Conservation (phyloP, 768 basidiomycete genomes). For the Tricholoma terreum region DNA sequence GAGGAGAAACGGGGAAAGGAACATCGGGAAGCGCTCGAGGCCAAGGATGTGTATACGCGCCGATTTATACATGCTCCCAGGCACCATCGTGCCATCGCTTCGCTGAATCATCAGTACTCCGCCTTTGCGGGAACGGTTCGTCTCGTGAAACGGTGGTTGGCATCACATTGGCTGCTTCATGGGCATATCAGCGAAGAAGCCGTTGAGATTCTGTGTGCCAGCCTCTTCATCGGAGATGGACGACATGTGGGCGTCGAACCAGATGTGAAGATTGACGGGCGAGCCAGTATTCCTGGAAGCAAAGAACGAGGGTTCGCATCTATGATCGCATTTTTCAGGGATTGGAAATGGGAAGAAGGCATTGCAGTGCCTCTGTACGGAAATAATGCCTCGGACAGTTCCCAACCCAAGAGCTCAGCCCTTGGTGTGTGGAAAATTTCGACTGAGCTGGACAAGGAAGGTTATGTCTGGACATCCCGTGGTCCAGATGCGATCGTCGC, state of each 20-base stretch:
- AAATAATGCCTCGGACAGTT: constrained; percentile 25
- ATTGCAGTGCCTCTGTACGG: constrained; percentile 74
- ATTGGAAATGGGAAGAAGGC: constrained; percentile 82
- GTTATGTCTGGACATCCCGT: constrained; percentile 70
- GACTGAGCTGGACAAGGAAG: constrained; percentile 74
- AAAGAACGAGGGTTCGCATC: constrained; percentile 79
- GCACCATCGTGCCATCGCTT: constrained; percentile 82
- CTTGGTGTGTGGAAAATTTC: constrained; percentile 71
- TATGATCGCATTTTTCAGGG: constrained; percentile 67
- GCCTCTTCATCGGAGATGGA: constrained; percentile 64
- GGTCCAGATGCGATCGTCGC: constrained; percentile 74
- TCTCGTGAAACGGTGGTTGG: constrained; percentile 90
- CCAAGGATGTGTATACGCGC: constrained; percentile 58
- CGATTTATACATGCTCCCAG: constrained; percentile 77
- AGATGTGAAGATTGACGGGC: constrained; percentile 31
- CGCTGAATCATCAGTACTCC: constrained; percentile 72
- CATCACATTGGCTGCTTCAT: constrained; percentile 82
- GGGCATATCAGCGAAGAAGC: constrained; percentile 73
- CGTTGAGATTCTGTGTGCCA: constrained; percentile 82
- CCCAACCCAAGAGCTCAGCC: constrained; percentile 21
- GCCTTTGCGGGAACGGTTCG: constrained; percentile 85
- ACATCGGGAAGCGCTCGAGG: constrained; percentile 52
- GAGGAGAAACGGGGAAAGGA: constrained; percentile 42
- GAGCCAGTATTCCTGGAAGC: constrained; percentile 58
- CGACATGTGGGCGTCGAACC: constrained; percentile 27